Evolutionary conservation across 495 filamentous ascomycete species (phyloP).

Genomic region (Chaetomium tenue): DNA sequence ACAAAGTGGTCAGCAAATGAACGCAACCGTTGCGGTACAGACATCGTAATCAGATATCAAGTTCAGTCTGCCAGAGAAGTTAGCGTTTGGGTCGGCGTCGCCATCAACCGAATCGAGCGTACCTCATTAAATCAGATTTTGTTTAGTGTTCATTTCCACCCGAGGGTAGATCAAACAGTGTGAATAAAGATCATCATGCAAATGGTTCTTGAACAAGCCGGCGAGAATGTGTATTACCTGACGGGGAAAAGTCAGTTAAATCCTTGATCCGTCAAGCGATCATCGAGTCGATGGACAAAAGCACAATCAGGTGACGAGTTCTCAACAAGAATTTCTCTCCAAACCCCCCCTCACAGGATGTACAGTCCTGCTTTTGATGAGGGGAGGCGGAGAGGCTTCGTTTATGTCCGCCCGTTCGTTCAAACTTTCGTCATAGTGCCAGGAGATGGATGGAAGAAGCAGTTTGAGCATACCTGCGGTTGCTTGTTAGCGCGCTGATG

Average conservation of each 20-base stretch:
- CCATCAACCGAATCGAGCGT: constrained; percentile 35
- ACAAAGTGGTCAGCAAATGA: constrained; percentile 30
- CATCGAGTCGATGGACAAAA: constrained; percentile 29
- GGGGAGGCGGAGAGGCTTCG: constrained; percentile 62
- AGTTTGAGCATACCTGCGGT: constrained; percentile 59
- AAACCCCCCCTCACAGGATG: constrained; percentile 70
- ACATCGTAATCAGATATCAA: constrained; percentile 20
- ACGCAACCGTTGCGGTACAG: constrained; percentile 18
- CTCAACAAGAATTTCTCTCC: constrained; percentile 87
- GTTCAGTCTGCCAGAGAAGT: constrained; percentile 42
- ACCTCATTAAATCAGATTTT: constrained; percentile 99
- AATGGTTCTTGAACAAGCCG: constrained; percentile 29
- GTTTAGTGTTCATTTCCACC: constrained; percentile 73
- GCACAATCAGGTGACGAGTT: constrained; percentile 89
- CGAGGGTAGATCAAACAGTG: constrained; percentile 88
- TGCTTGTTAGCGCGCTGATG: constrained; percentile 40
- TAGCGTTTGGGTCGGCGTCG: constrained; percentile 37
- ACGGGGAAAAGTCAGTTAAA: constrained; percentile 37
- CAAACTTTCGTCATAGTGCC: constrained; percentile 80
- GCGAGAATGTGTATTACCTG: constrained; percentile 45
- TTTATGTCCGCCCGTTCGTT: constrained; percentile 99
- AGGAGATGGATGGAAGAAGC: constrained; percentile 25
- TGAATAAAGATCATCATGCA: constrained; percentile 71
- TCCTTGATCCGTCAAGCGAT: constrained; percentile 9
- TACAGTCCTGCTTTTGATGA: constrained; percentile 75